These are phyloP conservation scores for Talaromyces sp. DNA, from an alignment of 2,329 filamentous ascomycete species.

Conservation along the genomic window DNA sequence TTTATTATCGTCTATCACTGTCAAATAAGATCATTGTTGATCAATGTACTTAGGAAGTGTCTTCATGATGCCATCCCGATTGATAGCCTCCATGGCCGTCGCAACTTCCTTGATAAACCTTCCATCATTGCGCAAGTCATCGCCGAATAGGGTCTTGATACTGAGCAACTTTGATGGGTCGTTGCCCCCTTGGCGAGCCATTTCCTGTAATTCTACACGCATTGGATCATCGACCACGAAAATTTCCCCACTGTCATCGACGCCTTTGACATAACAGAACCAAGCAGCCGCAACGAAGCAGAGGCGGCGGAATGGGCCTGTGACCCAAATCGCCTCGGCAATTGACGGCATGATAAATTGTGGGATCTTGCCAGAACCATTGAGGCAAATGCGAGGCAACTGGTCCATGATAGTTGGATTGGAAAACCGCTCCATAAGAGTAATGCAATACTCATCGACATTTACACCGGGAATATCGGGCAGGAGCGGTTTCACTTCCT, in stretches of 20 bases:
- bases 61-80: constrained; percentile 48
- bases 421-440: constrained; percentile 54
- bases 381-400: constrained; percentile 51
- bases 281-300: constrained; percentile 50
- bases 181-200: constrained; percentile 45
- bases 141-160: constrained; percentile 50
- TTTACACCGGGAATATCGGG: constrained; percentile 51
- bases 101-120: constrained; percentile 49
- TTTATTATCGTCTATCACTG: background rate
- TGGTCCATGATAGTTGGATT: constrained; percentile 58
- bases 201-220: constrained; percentile 47
- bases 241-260: constrained; percentile 47
- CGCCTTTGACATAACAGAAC: constrained; percentile 53
- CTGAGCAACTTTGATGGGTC: constrained; percentile 45
- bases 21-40: constrained; percentile 19
- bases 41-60: constrained; percentile 51
- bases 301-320: constrained; percentile 46
- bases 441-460: constrained; percentile 53
- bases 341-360: constrained; percentile 43
- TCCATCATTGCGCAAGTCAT: constrained; percentile 50
- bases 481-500: constrained; percentile 53
- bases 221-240: constrained; percentile 49
- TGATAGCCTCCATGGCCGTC: constrained; percentile 48
- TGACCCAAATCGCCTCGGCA: constrained; percentile 44
- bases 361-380: constrained; percentile 54